Percentiles rank a stretch among this genome's conserved stretches.
Conservation (phyloP, 1,284 basidiomycete genomes). For the Boletus sp. region DNA sequence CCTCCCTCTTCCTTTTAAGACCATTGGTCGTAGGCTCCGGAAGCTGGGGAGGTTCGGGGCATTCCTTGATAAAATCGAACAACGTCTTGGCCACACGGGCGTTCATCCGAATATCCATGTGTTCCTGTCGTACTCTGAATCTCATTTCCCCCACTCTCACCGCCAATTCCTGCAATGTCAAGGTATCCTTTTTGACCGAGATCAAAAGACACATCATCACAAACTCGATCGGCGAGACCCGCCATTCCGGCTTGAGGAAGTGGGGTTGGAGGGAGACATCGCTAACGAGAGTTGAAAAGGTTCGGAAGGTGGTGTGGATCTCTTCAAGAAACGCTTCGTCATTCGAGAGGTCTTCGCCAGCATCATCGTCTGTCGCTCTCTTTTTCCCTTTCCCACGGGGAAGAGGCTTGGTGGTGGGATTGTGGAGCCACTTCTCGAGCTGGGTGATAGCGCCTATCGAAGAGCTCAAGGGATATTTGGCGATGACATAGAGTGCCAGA, state of each 20-base stretch:
- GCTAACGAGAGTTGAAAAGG: conserved; percentile 42
- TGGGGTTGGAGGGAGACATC: conserved; percentile 32
- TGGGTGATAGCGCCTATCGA: conserved; percentile 36
- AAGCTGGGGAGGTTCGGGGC: neutral
- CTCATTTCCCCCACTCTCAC: conserved; percentile 48
- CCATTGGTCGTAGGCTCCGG: neutral
- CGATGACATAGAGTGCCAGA: conserved; percentile 49
- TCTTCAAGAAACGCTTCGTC: conserved; percentile 33
- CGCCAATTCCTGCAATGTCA: conserved; percentile 40
- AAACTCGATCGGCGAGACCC: conserved; percentile 61
- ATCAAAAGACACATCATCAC: conserved; percentile 52
- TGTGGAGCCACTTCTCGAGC: conserved; percentile 54
- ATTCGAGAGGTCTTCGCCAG: conserved; percentile 23
- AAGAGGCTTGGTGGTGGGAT: conserved; percentile 15
- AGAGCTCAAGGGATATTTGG: conserved; percentile 36
- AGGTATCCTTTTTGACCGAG: conserved; percentile 36
- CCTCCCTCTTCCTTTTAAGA: conserved; percentile 29
- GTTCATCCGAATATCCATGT: conserved; percentile 54
- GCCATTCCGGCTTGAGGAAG: conserved; percentile 36
- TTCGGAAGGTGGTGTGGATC: conserved; percentile 41
- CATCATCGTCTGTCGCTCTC: conserved; percentile 10
- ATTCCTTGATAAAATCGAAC: conserved; percentile 40
- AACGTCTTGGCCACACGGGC: conserved; percentile 46
- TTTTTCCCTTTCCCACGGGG: conserved; percentile 19
- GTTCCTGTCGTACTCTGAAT: conserved; percentile 41